phyloP scores from a whole-genome alignment of 805 yeast genomes.

The Candida cerambycidarum region DNA sequence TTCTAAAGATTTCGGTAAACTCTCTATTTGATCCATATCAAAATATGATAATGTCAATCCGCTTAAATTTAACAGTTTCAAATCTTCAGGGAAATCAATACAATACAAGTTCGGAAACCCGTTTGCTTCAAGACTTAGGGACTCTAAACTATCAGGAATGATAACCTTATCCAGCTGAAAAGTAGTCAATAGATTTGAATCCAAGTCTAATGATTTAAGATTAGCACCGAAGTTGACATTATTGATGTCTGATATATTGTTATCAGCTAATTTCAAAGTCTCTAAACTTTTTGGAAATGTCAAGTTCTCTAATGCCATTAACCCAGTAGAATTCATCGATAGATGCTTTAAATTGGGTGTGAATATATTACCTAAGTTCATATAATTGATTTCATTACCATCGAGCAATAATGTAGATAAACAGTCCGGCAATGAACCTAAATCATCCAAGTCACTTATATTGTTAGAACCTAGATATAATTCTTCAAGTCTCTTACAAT shows the following conservation, averaged over 20 bases:
- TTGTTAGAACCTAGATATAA: slow-evolving; percentile 18
- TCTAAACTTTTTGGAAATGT: slow-evolving; percentile 18
- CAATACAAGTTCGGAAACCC: background rate
- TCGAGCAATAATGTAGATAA: slow-evolving; percentile 17
- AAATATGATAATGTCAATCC: slow-evolving; percentile 1
- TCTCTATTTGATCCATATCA: slow-evolving; percentile 3
- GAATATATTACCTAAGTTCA: slow-evolving; percentile 18
- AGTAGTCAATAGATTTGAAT: slow-evolving; percentile 17
- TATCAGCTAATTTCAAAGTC: slow-evolving; percentile 16
- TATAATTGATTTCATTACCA: slow-evolving; percentile 22
- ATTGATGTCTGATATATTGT: slow-evolving; percentile 17
- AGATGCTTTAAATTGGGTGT: slow-evolving; percentile 17
- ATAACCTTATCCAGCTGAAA: no score
- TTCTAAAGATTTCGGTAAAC: slow-evolving; percentile 5
- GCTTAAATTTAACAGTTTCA: slow-evolving; percentile 2
- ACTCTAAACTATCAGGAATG: background rate
- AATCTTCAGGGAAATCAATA: slow-evolving; percentile 2
- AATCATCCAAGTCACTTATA: slow-evolving; percentile 25
- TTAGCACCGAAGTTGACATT: slow-evolving; percentile 17
- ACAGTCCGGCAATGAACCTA: slow-evolving; percentile 20
- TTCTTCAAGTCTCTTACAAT: slow-evolving; percentile 10
- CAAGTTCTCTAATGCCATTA: slow-evolving; percentile 17
- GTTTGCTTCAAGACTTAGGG: background rate
- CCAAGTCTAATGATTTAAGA: slow-evolving; percentile 15
- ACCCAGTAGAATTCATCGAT: slow-evolving; percentile 21